Evolutionary conservation across 495 filamentous ascomycete species (phyloP), one percentile per base, ranked within the genome.

Genomic region (Gamarada debralockiae): DNA sequence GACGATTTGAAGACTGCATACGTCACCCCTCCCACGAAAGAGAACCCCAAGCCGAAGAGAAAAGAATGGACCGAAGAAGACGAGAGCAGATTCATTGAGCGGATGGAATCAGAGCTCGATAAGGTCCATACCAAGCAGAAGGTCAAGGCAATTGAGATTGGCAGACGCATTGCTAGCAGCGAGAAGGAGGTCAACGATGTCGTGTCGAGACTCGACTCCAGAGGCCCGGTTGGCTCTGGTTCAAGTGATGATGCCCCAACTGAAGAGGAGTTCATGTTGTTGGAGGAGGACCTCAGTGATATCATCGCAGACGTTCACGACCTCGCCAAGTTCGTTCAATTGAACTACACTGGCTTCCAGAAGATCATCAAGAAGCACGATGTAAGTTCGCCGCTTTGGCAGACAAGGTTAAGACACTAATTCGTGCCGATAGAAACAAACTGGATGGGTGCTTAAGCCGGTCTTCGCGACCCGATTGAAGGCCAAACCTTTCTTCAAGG

Each of bases 301-400:
- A 92, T 97, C 62, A 99, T 97, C 67, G 95, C 95, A 48, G 93
- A 99, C 66, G 95, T 99, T 10, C 93, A 99, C 65, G 93, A 99
- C 67, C 73, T 99, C 61, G 95, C 95, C 62, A 97, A 97, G 70
- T 99, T 97, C 61, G 95, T 93, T 4, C 92, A 97, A 70, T 71
- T 99, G 65, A 99, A 99, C 69, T 99, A 99, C 63, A 97, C 92
- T 0, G 93, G 95, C 0, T 99, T 99, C 64, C 95, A 97, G 75
- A 99, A 99, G 75, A 99, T 99, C 61, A 96, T 99, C 66, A 99
- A 99, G 75, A 99, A 99, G 74, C 93, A 99, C 68, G 93, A 99
- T 76, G 90, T 93, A 71, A 48, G 87, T 79, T 36, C 5, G 18
- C 51, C 18, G 39, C 24, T 29, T 8, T 14, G 20, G 50, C 5